A percentile compares a stretch with the other conserved stretches of the same genome.
These are phyloP conservation scores for Stephanodiscus minutulus DNA, from an alignment of 108 stramenopile species.

Conservation along the genomic window DNA sequence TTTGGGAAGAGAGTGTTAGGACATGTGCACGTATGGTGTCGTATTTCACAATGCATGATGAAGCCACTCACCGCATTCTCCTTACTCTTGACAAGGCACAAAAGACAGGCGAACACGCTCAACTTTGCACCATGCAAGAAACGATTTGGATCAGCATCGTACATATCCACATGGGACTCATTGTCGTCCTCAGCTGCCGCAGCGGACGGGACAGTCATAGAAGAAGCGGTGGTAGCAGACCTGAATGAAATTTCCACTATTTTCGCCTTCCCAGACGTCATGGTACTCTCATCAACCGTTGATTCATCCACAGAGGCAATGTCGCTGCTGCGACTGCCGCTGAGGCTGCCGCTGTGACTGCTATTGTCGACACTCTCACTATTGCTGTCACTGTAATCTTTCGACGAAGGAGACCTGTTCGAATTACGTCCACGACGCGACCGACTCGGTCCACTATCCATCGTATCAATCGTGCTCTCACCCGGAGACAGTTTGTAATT, in stretches of 20 bases:
- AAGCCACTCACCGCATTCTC: constrained; percentile 72
- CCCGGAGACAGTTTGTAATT: background rate
- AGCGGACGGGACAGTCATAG: background rate
- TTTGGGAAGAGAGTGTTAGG: background rate
- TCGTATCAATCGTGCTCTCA: background rate
- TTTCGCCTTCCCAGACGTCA: background rate
- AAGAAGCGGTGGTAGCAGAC: background rate
- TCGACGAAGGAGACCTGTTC: background rate
- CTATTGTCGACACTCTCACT: background rate
- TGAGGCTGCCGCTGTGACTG: constrained; percentile 15
- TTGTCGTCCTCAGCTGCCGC: constrained; percentile 14
- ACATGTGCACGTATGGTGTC: background rate
- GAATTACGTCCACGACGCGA: background rate
- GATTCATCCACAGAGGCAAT: constrained; percentile 7
- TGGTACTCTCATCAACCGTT: constrained; percentile 8
- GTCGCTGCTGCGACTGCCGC: background rate
- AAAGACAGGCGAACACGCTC: constrained; percentile 68
- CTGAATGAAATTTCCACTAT: constrained; percentile 26
- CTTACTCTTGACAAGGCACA: constrained; percentile 75
- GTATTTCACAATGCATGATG: background rate
- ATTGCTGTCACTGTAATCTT: background rate
- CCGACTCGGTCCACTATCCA: background rate
- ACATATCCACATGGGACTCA: constrained; percentile 32
- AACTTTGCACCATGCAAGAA: constrained; percentile 61
- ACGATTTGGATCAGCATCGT: constrained; percentile 65